phyloP scores from a whole-genome alignment of 805 yeast genomes.

The Middelhovenomyces tepae region DNA sequence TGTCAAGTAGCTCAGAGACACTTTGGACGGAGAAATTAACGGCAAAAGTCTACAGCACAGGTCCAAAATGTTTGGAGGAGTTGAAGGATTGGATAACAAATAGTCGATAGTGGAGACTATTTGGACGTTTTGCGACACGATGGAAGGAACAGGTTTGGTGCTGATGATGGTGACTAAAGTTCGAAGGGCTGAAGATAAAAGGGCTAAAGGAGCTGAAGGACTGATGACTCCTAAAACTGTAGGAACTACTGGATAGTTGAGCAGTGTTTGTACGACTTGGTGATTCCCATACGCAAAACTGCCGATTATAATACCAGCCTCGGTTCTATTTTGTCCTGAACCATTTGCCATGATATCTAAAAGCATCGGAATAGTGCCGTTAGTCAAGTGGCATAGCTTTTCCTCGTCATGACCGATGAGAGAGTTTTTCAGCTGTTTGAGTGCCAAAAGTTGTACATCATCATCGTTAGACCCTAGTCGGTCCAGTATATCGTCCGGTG shows the following conservation, averaged over 20 bases:
- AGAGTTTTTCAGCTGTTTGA: conserved; percentile 22
- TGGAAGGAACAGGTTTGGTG: conserved; percentile 10
- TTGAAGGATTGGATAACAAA: conserved; percentile 7
- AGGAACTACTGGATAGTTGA: conserved; percentile 13
- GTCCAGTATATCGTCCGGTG: conserved; percentile 1
- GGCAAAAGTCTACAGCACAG: conserved; percentile 10
- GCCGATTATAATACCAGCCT: conserved; percentile 23
- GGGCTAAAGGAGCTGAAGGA: conserved; percentile 6
- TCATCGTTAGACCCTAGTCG: neutral
- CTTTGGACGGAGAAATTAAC: conserved; percentile 3
- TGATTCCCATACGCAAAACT: conserved; percentile 25
- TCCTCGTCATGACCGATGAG: conserved; percentile 28
- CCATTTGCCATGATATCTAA: conserved; percentile 18
- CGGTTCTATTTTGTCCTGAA: conserved; percentile 12
- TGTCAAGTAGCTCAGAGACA: conserved; percentile 7
- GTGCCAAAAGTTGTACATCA: conserved; percentile 13
- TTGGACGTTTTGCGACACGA: conserved; percentile 11
- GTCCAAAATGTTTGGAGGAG: conserved; percentile 11
- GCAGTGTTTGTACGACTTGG: conserved; percentile 8
- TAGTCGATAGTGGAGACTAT: conserved; percentile 10
- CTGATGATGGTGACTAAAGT: conserved; percentile 13
- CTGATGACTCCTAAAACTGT: conserved; percentile 8
- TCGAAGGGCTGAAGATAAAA: conserved; percentile 10
- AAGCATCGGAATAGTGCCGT: conserved; percentile 17
- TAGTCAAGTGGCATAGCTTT: conserved; percentile 19